phyloP scores from a whole-genome alignment of 176 grass and related monocot species.

The Juncus inflexus region DNA sequence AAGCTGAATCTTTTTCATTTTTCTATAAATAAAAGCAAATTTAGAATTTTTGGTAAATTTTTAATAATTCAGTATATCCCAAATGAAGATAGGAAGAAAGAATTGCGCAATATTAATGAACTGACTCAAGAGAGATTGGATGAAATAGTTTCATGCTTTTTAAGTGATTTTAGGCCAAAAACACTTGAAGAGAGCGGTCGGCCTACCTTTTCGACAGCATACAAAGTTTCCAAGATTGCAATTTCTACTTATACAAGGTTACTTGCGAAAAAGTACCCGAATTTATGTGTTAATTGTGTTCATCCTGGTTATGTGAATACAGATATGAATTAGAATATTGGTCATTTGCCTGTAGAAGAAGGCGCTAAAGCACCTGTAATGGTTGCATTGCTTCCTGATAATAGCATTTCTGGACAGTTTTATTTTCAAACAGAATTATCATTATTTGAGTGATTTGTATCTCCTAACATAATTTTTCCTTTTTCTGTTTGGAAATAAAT shows the following conservation, averaged over 20 bases:
- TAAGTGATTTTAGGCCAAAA: slow-evolving; percentile 57
- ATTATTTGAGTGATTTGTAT: slow-evolving; percentile 20
- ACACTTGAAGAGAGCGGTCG: slow-evolving; percentile 39
- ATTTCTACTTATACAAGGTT: slow-evolving; percentile 45
- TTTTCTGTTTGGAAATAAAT: no score
- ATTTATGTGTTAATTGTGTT: slow-evolving; percentile 39
- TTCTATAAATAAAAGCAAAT: no score
- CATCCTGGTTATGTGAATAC: slow-evolving; percentile 47
- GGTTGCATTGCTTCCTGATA: slow-evolving; percentile 34
- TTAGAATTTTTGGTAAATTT: no score
- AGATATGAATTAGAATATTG: slow-evolving; percentile 31
- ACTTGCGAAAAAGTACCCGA: slow-evolving; percentile 31
- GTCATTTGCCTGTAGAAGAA: slow-evolving; percentile 35
- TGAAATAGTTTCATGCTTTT: slow-evolving; percentile 35
- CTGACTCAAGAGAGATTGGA: slow-evolving; percentile 48
- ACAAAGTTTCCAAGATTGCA: slow-evolving; percentile 43
- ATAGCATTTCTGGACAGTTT: slow-evolving; percentile 32
- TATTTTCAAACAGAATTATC: slow-evolving; percentile 33
- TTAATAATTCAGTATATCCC: slow-evolving; percentile 33
- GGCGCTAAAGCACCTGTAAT: slow-evolving; percentile 40
- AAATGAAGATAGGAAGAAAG: slow-evolving; percentile 35
- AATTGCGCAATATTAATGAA: slow-evolving; percentile 36
- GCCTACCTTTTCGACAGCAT: slow-evolving; percentile 40
- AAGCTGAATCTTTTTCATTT: neutral
- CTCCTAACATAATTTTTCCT: no score